Base-by-base conservation (phyloP, 2,329 filamentous ascomycete species). In the Fonsecaea pugnacius region DNA sequence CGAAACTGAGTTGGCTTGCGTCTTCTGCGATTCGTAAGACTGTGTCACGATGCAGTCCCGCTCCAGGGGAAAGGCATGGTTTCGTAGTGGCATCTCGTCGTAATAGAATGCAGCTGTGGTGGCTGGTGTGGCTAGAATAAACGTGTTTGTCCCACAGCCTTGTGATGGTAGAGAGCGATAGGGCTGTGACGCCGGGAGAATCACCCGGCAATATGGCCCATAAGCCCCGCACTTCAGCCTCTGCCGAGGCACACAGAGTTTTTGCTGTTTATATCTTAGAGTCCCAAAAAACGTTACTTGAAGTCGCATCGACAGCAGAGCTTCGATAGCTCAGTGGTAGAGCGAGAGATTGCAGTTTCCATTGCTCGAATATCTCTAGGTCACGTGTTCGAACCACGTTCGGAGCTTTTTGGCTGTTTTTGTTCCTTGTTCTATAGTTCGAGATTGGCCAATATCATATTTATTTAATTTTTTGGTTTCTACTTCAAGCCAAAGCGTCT, bases 361-460 rank as follows among this genome's bases (percentile, higher is more conserved):
- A 18, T 24, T 24, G 32, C 21, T 12, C 62, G 18, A 53, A 58
- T 61, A 65, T 65, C 62, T 65, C 62, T 65, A 65, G 62, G 62
- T 65, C 62, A 65, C 62, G 62, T 65, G 62, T 65, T 65, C 62
- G 62, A 65, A 65, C 62, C 62, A 65, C 62, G 62, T 65, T 65
- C 24, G 14, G 50, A 32, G n/a, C 51, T 53, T 52, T 50, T 57
- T 30, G 27, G 27, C 27, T 30, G 18, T 10, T 33, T 51, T 60
- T 51, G 16, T 53, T 24, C 32, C 6, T 14, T 52, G 53, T 4
- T 30, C 4, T 30, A 6, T 30, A 30, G 27, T 30, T 30, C 27
- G 27, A 30, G 27, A 30, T 30, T 30, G 27, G 6, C 4, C 27
- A 5, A 30, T 30, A 30, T 63, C 35, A 38, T 1, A 38, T 14